These are phyloP conservation scores for Aspergillus coremiiformis DNA, from an alignment of 495 filamentous ascomycete genomes.

Conservation along the genomic window DNA sequence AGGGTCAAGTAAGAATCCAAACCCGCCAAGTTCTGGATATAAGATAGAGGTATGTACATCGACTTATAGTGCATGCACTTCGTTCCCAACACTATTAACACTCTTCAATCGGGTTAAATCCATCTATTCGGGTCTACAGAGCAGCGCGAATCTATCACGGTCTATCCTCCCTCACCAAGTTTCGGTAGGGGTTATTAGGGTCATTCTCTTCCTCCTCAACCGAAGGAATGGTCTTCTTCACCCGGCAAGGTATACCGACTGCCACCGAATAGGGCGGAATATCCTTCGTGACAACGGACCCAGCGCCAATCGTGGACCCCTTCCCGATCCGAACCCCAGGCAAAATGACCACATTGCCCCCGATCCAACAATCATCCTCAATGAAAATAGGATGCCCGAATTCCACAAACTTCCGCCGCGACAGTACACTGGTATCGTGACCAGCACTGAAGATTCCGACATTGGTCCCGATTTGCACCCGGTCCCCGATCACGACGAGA, in stretches of 20 bases:
- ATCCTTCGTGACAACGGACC: conserved; percentile 42
- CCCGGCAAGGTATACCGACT: conserved; percentile 30
- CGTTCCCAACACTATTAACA: too few species aligned
- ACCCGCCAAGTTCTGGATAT: too few species aligned
- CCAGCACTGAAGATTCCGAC: conserved; percentile 59
- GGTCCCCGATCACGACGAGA: conserved; percentile 62
- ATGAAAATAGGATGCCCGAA: conserved; percentile 63
- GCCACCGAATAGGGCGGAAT: conserved; percentile 39
- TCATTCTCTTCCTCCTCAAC: conserved; percentile 24
- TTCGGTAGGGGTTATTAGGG: conserved; percentile 19
- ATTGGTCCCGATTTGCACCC: conserved; percentile 69
- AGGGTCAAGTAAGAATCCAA: too few species aligned
- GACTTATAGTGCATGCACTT: too few species aligned
- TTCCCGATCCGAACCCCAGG: conserved; percentile 58
- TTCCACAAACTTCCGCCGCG: conserved; percentile 67
- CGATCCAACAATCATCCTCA: conserved; percentile 82
- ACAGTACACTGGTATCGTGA: conserved; percentile 63
- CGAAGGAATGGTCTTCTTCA: conserved; percentile 32
- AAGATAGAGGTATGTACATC: too few species aligned
- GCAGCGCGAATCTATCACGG: neutral
- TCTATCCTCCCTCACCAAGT: conserved; percentile 11
- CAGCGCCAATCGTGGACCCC: conserved; percentile 40
- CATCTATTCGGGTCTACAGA: neutral
- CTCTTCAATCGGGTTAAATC: too few species aligned
- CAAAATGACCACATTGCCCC: conserved; percentile 61